These are phyloP conservation scores for Phaeotremella fagi DNA, from an alignment of 768 basidiomycete genomes.

Conservation along the genomic window DNA sequence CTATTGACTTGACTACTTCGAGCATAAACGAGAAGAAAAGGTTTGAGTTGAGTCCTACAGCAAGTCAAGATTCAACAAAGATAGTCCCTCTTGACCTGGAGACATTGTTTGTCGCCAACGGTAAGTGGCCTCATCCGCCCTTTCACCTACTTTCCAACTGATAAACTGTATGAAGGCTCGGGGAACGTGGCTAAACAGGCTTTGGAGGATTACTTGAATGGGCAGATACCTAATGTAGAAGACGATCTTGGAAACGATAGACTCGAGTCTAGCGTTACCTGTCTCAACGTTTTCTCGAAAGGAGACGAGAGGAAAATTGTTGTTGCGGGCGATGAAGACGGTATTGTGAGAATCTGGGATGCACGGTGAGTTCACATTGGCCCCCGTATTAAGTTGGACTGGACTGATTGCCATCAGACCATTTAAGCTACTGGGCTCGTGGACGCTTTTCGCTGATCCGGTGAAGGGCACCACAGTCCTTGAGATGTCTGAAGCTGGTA, in stretches of 20 bases:
- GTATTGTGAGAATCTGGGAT: slow-evolving; percentile 40
- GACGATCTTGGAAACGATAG: slow-evolving; percentile 13
- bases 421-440: slow-evolving; percentile 63
- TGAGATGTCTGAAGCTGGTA: slow-evolving; percentile 47
- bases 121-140: too few species aligned
- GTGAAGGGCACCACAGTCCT: slow-evolving; percentile 49
- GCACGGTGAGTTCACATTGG: slow-evolving; percentile 18
- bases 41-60: neutral
- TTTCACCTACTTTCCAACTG: too few species aligned
- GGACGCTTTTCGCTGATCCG: slow-evolving; percentile 67
- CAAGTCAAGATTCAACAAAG: neutral
- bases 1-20: too few species aligned
- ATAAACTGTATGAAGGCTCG: too few species aligned
- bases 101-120: slow-evolving; percentile 11
- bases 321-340: slow-evolving; percentile 45
- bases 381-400: neutral
- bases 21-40: neutral
- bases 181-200: slow-evolving; percentile 16
- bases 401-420: slow-evolving; percentile 8
- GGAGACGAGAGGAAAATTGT: slow-evolving; percentile 9
- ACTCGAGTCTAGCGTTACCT: slow-evolving; percentile 27
- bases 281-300: slow-evolving; percentile 8
- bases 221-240: neutral
- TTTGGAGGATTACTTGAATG: neutral
- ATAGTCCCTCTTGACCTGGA: slow-evolving; percentile 13